Evolutionary conservation across 176 grass and related monocot genomes (phyloP), one percentile per base, ranked within the genome.

Genomic region (Microstegium vimineum): DNA sequence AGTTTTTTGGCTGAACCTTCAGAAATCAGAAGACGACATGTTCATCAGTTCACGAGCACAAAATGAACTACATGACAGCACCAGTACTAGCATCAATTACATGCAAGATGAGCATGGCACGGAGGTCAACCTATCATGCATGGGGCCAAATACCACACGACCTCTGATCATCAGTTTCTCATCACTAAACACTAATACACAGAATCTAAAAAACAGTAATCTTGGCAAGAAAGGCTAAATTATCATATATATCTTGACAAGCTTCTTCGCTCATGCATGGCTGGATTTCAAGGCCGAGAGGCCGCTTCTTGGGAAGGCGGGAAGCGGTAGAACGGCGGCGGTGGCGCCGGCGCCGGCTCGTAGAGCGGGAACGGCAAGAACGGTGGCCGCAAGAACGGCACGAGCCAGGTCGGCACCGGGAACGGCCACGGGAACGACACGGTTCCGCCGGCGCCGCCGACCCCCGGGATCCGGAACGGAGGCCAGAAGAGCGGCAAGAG

Each of bases 341-440:
- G 73, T 31, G 82, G 74, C 3, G 4, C 30, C 56, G 71, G 73
- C 49, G 78, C 83, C 79, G 83, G 77, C 79, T 84, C 68, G 64
- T 91, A 91, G 67, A 97, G 80, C 22, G 90, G 86, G 70, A 97
- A 94, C 0, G 95, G 90, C 70, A 97, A 38, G 79, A 86, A 94
- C 3, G 95, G 86, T 5, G 94, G 91, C 2, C 85, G 84, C 60
- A 92, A 82, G 82, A 94, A 94, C 12, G 90, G 94, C 62, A 90
- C 78, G 8, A 92, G 80, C 94, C 91, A 94, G 1, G 47, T 25
- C 30, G 91, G 92, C 76, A 94, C 90, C 17, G 79, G 86, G 79
- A 89, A 89, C 69, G 92, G 92, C 87, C 89, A 84, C 28, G 92
- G 88, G 80, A 90, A 92, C 25, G 92, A 91, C 82, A 86, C 84